These are phyloP conservation scores for Cystobasidium ongulense DNA, from an alignment of 768 basidiomycete species.

Conservation along the genomic window DNA sequence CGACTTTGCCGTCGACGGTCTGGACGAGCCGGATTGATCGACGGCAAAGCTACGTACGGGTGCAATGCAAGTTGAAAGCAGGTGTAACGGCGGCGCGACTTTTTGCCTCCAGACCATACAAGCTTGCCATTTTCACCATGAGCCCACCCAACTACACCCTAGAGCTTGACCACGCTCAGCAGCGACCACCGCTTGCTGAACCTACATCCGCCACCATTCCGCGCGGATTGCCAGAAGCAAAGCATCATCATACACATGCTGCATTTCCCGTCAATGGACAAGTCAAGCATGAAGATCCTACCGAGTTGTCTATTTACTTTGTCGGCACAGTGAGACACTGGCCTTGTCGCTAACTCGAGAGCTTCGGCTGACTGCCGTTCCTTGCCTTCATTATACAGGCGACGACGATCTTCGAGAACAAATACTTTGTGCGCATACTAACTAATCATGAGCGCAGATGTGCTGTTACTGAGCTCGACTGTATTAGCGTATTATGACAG, in stretches of 20 bases:
- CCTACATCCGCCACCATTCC: slow-evolving; percentile 10
- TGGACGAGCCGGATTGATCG: too few relatives aligned
- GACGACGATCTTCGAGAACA: slow-evolving; percentile 28
- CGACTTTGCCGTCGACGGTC: too few relatives aligned
- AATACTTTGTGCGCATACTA: neutral
- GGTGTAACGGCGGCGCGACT: neutral
- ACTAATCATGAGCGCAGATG: neutral
- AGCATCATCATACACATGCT: slow-evolving; percentile 26
- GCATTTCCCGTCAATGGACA: slow-evolving; percentile 14
- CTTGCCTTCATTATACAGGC: neutral
- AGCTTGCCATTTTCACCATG: neutral
- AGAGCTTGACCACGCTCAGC: slow-evolving; percentile 14
- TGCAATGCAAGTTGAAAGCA: too few relatives aligned
- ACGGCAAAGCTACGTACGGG: too few relatives aligned
- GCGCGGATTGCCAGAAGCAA: slow-evolving; percentile 1
- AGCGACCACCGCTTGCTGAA: slow-evolving; percentile 25
- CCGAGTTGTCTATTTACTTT: slow-evolving; percentile 25
- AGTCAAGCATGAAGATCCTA: slow-evolving; percentile 16
- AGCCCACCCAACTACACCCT: slow-evolving; percentile 2
- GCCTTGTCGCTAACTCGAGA: neutral
- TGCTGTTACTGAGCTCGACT: neutral
- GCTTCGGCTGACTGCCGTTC: neutral
- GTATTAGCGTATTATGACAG: slow-evolving; percentile 40
- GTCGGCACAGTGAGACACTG: slow-evolving; percentile 8
- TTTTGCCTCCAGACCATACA: neutral